Conservation (phyloP, 805 yeast genomes). For the Blastobotrys robertii region DNA sequence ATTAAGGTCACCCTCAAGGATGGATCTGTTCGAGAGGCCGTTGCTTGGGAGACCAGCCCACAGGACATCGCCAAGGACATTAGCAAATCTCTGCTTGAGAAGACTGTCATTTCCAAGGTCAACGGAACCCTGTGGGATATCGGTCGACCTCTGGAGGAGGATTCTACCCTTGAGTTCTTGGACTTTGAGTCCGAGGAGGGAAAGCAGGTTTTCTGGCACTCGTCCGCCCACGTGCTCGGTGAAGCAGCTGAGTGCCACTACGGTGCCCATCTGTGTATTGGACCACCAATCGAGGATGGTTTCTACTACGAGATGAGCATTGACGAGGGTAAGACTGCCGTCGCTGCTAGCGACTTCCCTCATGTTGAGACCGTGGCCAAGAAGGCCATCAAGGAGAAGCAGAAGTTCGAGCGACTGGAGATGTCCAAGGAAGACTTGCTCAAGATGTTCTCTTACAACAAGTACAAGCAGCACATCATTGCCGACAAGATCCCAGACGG, state of each 20-base stretch:
- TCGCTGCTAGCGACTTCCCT: conserved; percentile 74
- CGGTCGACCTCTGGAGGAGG: conserved; percentile 83
- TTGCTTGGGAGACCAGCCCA: conserved; percentile 86
- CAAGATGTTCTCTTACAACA: conserved; percentile 90
- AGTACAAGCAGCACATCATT: conserved; percentile 85
- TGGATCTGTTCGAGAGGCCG: conserved; percentile 69
- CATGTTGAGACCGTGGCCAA: conserved; percentile 79
- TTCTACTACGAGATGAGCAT: conserved; percentile 95
- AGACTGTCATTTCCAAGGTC: conserved; percentile 85
- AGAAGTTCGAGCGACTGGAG: conserved; percentile 86
- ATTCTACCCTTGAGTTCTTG: conserved; percentile 58
- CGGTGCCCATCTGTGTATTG: conserved; percentile 87
- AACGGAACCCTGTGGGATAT: conserved; percentile 91
- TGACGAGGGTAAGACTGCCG: conserved; percentile 62
- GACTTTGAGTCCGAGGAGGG: conserved; percentile 95
- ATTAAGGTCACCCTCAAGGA: conserved; percentile 80
- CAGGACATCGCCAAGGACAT: conserved; percentile 73
- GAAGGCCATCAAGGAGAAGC: conserved; percentile 88
- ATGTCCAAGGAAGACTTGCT: conserved; percentile 86
- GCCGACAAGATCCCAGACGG: conserved; percentile 89
- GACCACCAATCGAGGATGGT: conserved; percentile 97
- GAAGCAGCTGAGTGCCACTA: conserved; percentile 95
- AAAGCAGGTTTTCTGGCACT: conserved; percentile 95
- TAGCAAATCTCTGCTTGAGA: conserved; percentile 80
- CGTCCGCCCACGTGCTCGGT: conserved; percentile 96